phyloP scores from a whole-genome alignment of 2,329 filamentous ascomycete genomes.

The Fusarium sp. region DNA sequence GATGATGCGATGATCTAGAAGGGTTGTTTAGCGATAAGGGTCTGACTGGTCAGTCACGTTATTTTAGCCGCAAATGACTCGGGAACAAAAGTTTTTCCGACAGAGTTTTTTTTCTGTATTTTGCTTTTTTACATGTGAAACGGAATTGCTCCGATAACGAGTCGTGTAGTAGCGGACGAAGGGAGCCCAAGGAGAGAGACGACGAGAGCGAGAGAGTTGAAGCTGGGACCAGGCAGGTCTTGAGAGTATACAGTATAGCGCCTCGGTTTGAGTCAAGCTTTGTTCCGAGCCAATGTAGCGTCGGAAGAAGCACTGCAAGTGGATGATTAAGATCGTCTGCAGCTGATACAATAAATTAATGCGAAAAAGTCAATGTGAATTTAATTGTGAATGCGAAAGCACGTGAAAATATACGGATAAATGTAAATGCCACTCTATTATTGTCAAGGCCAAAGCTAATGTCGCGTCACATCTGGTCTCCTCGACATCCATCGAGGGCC shows the following conservation, averaged over 20 bases:
- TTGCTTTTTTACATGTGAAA: conserved; percentile 3
- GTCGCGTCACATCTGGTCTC: no score
- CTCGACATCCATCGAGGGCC: neutral
- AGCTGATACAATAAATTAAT: neutral
- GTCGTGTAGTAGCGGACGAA: conserved; percentile 8
- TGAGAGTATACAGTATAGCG: conserved; percentile 14
- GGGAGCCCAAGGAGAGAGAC: neutral
- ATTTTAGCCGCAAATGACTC: conserved; percentile 18
- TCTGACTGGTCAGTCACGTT: conserved; percentile 30
- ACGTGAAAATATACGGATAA: no score
- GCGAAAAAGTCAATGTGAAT: neutral
- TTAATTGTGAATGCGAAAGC: no score
- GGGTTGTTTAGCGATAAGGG: conserved; percentile 17
- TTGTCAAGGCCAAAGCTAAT: neutral
- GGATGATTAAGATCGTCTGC: neutral
- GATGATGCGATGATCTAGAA: conserved; percentile 15
- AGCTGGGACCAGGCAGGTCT: conserved; percentile 1
- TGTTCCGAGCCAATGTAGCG: conserved; percentile 11
- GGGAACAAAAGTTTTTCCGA: conserved; percentile 25
- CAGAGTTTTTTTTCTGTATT: no score
- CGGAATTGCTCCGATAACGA: neutral
- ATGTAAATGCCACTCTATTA: neutral
- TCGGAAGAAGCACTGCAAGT: neutral
- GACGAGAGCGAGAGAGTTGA: neutral
- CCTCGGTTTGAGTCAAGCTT: conserved; percentile 20